Conservation (phyloP, 805 yeast genomes). For the Pichia occidentalis region DNA sequence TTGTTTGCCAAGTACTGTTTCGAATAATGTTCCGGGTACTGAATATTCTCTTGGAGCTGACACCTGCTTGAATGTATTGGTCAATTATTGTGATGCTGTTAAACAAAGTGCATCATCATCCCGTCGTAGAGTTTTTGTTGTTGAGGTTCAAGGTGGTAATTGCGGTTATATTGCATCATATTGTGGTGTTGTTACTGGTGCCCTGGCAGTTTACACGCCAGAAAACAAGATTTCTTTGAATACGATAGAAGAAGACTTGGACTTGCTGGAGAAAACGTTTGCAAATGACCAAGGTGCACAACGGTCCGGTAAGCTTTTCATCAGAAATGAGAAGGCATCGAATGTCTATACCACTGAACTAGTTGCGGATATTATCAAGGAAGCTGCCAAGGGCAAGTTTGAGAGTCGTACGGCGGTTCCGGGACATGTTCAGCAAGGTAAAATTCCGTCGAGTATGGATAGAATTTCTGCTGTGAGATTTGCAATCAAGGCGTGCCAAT, state of each 20-base stretch:
- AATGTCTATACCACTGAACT: conserved; percentile 74
- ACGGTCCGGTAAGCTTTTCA: conserved; percentile 77
- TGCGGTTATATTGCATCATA: conserved; percentile 89
- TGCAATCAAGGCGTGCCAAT: conserved; percentile 85
- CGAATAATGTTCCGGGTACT: conserved; percentile 98
- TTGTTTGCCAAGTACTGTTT: conserved; percentile 89
- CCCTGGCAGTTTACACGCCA: conserved; percentile 86
- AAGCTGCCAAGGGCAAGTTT: conserved; percentile 59
- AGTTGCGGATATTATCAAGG: conserved; percentile 77
- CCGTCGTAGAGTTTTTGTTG: conserved; percentile 89
- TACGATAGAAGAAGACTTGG: conserved; percentile 71
- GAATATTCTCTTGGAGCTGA: conserved; percentile 94
- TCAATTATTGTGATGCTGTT: conserved; percentile 89
- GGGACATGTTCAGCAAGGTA: conserved; percentile 98
- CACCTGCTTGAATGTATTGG: conserved; percentile 88
- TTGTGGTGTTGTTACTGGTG: conserved; percentile 83
- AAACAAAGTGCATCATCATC: conserved; percentile 94
- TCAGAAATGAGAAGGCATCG: conserved; percentile 81
- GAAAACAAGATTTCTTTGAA: conserved; percentile 69
- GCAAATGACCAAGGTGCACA: conserved; percentile 68
- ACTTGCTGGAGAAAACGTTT: conserved; percentile 60
- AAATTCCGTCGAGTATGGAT: conserved; percentile 90
- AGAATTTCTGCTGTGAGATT: conserved; percentile 83
- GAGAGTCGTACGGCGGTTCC: conserved; percentile 95
- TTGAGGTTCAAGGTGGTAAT: conserved; percentile 97